A percentile compares a stretch with the other conserved stretches of the same genome.
These are phyloP conservation scores for Tripterygium wilfordii DNA, from an alignment of 177 flowering plant genomes.

Conservation along the genomic window DNA sequence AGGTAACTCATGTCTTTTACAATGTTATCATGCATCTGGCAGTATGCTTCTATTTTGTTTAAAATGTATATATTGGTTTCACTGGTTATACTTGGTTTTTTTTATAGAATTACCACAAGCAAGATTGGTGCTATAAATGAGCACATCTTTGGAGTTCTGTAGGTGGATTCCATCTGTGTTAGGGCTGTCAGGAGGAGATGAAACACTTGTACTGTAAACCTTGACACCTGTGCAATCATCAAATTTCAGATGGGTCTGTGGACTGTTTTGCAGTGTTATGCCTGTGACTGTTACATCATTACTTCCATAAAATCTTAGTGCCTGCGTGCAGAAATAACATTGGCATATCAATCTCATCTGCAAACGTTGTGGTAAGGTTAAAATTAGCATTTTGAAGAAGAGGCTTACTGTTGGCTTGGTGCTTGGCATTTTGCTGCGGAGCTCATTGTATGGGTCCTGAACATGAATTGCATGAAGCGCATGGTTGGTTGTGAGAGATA, in stretches of 20 bases:
- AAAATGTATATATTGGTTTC: neutral
- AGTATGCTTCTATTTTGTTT: neutral
- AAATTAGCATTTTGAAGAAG: neutral
- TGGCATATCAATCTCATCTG: neutral
- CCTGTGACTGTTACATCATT: conserved; percentile 45
- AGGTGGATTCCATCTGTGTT: conserved; percentile 88
- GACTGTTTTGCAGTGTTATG: conserved; percentile 62
- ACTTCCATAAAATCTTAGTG: conserved; percentile 56
- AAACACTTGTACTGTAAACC: conserved; percentile 26
- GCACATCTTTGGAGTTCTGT: conserved; percentile 49
- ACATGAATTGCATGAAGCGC: neutral
- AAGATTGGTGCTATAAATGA: conserved; percentile 31
- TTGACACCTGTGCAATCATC: conserved; percentile 43
- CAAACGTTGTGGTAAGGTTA: neutral
- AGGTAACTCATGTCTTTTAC: too few relatives aligned
- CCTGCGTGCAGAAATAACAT: conserved; percentile 26
- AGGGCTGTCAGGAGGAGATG: conserved; percentile 65
- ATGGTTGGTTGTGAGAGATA: neutral
- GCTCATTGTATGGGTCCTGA: conserved; percentile 1
- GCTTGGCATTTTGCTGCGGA: conserved; percentile 21
- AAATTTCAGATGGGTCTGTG: conserved; percentile 55
- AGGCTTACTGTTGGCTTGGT: conserved; percentile 34
- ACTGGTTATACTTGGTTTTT: neutral
- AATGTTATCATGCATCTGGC: too few relatives aligned
- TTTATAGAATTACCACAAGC: conserved; percentile 46